phyloP scores from a whole-genome alignment of 768 basidiomycete species.

The Botryobasidium botryosum region DNA sequence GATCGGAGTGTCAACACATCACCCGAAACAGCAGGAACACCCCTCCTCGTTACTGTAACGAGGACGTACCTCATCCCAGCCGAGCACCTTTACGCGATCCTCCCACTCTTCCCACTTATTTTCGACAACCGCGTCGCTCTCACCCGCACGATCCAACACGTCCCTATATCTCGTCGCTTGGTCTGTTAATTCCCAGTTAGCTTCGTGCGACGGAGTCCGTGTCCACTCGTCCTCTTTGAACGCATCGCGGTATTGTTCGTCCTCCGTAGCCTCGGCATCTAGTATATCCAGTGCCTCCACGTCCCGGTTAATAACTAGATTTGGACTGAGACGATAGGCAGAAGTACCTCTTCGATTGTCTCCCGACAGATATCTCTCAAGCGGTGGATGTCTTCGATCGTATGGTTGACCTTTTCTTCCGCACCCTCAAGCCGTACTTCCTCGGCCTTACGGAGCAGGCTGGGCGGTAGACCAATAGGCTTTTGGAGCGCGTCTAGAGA shows the following conservation, averaged over 20 bases:
- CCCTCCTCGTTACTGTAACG: not conserved
- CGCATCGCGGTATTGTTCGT: conserved; percentile 48
- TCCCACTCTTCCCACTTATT: conserved; percentile 87
- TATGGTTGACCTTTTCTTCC: conserved; percentile 46
- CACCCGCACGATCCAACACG: conserved; percentile 54
- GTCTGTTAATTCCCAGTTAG: conserved; percentile 52
- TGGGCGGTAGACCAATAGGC: conserved; percentile 76
- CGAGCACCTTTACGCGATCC: conserved; percentile 47
- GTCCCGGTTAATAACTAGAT: not conserved
- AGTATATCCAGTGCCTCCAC: conserved; percentile 70
- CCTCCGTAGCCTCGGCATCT: conserved; percentile 79
- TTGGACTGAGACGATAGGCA: not conserved
- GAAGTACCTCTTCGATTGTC: conserved; percentile 49
- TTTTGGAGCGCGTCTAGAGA: conserved; percentile 76
- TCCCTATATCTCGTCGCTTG: conserved; percentile 54
- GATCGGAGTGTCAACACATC: not conserved
- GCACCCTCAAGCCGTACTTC: conserved; percentile 72
- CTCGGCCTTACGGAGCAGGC: conserved; percentile 68
- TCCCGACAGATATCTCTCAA: conserved; percentile 43
- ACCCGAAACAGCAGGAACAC: not conserved
- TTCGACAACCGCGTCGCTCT: conserved; percentile 60
- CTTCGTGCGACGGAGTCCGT: conserved; percentile 58
- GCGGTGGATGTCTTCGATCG: conserved; percentile 53
- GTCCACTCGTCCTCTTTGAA: conserved; percentile 24
- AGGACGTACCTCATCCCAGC: conserved; percentile 37